phyloP scores from a whole-genome alignment of 2,329 filamentous ascomycete species.

The Berkeleyomyces rouxiae region DNA sequence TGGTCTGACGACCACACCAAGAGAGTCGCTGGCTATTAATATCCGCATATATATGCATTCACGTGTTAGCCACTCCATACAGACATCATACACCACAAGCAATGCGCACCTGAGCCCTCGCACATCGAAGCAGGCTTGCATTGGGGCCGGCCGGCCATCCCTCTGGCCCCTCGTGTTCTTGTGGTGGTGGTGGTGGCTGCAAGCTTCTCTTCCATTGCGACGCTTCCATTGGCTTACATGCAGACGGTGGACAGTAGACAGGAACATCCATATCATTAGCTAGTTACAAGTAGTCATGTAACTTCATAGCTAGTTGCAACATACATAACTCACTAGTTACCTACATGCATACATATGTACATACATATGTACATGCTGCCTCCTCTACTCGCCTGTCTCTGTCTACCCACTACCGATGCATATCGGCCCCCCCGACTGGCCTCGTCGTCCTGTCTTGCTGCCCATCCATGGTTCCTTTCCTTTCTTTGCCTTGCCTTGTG shows the following conservation, averaged over 20 bases:
- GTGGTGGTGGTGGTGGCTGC: too few relatives aligned
- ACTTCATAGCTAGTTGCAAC: neutral
- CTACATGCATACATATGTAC: neutral
- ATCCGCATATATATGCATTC: neutral
- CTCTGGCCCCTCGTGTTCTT: too few relatives aligned
- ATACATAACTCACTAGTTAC: neutral
- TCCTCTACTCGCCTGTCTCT: neutral
- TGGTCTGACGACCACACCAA: neutral
- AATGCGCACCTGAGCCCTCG: neutral
- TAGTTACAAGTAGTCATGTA: neutral
- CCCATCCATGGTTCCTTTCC: neutral
- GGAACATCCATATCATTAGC: too few relatives aligned
- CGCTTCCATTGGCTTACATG: too few relatives aligned
- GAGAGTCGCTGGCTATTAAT: neutral
- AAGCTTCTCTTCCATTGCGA: too few relatives aligned
- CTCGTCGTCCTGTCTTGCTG: neutral
- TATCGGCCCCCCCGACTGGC: neutral
- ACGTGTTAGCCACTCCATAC: neutral
- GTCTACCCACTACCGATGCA: too few relatives aligned
- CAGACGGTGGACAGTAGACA: too few relatives aligned
- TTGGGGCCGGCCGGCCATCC: neutral
- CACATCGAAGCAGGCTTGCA: neutral
- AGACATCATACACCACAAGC: neutral
- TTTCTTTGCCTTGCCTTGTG: too few relatives aligned
- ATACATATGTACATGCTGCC: neutral